These are phyloP conservation scores for Trichosanthes cucumerina DNA, from an alignment of 306 rosid genomes.

Conservation along the genomic window DNA sequence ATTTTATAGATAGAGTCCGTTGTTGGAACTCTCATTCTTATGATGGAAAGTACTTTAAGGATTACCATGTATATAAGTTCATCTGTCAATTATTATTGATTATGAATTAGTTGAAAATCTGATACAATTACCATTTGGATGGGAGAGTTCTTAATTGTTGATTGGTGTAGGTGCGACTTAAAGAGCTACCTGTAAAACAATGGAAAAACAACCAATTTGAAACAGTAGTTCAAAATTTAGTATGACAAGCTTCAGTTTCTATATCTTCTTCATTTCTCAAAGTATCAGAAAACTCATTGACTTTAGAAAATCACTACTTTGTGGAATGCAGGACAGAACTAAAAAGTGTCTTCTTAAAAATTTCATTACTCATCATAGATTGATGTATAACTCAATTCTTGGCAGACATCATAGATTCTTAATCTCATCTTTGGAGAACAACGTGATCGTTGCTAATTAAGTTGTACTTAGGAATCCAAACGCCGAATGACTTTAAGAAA, in stretches of 20 bases:
- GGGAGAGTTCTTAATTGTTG: not conserved
- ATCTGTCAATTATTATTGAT: no score
- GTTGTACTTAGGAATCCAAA: not conserved
- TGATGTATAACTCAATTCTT: not conserved
- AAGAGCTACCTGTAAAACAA: not conserved
- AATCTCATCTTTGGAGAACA: not conserved
- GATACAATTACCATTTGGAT: not conserved
- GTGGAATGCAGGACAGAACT: not conserved
- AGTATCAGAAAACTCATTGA: not conserved
- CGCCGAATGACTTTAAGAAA: not conserved
- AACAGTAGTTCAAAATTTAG: not conserved
- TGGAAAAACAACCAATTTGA: not conserved
- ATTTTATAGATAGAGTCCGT: conserved; percentile 11
- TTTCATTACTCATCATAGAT: not conserved
- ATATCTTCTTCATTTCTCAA: not conserved
- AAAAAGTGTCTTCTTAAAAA: not conserved
- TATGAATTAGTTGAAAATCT: not conserved
- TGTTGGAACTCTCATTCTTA: not conserved
- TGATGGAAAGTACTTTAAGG: not conserved
- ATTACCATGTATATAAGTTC: not conserved
- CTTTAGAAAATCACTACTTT: not conserved
- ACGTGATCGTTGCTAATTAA: not conserved
- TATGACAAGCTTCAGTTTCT: not conserved
- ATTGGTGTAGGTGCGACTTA: not conserved
- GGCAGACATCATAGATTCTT: not conserved